Conservation (phyloP, 305 asterid genomes). For the Euphrasia arctica region DNA sequence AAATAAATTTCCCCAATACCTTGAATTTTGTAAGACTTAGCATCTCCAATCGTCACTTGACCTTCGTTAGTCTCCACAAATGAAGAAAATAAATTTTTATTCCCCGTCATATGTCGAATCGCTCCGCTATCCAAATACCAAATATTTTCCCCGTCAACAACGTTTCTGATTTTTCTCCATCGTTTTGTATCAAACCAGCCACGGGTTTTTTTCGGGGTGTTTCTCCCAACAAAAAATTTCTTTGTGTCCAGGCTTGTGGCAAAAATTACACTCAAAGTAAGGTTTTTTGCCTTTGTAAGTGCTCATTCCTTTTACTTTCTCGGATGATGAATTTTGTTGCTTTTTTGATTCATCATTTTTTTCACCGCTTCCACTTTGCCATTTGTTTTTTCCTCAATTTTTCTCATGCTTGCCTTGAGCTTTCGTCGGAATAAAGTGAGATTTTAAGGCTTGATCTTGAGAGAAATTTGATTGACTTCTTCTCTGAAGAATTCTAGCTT, state of each 20-base stretch:
- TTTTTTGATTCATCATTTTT: too few species aligned
- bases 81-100: not conserved
- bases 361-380: too few species aligned
- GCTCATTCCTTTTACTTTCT: not conserved
- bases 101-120: conserved; percentile 4
- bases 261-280: not conserved
- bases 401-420: too few species aligned
- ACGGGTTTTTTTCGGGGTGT: not conserved
- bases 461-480: not conserved
- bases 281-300: conserved; percentile 2
- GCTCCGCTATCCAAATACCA: conserved; percentile 15
- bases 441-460: not conserved
- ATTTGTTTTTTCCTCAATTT: too few species aligned
- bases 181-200: not conserved
- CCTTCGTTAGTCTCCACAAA: not conserved
- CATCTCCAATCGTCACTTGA: not conserved
- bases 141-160: not conserved
- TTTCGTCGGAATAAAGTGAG: not conserved
- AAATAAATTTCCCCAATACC: not conserved
- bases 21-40: not conserved
- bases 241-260: not conserved
- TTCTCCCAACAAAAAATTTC: not conserved
- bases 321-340: too few species aligned
- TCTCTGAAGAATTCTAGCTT: not conserved
- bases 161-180: not conserved